phyloP scores from a whole-genome alignment of 805 yeast genomes.

The Candida taoyuanica region DNA sequence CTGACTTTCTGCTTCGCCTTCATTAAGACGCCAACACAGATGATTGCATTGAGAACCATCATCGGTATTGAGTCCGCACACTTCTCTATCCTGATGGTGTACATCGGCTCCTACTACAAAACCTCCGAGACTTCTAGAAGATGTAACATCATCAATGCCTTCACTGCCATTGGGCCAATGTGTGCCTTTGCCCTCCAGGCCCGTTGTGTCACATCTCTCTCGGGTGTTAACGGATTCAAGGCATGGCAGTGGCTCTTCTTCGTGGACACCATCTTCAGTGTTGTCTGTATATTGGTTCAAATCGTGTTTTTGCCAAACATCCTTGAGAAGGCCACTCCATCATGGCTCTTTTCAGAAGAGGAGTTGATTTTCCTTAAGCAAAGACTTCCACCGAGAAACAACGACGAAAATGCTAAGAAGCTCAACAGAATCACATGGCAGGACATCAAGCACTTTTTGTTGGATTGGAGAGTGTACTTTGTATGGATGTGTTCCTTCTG shows the following conservation, averaged over 20 bases:
- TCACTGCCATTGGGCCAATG: slow-evolving; percentile 58
- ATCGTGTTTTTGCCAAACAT: slow-evolving; percentile 26
- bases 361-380: slow-evolving; percentile 7
- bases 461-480: slow-evolving; percentile 13
- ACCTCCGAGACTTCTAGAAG: slow-evolving; percentile 55
- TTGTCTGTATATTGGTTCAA: slow-evolving; percentile 13
- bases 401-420: slow-evolving; percentile 2
- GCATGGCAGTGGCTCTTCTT: slow-evolving; percentile 71
- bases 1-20: slow-evolving; percentile 55
- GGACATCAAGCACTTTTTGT: slow-evolving; percentile 7
- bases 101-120: slow-evolving; percentile 55
- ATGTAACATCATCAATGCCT: slow-evolving; percentile 56
- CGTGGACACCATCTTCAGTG: slow-evolving; percentile 57
- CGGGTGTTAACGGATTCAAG: slow-evolving; percentile 41
- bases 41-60: slow-evolving; percentile 61
- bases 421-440: slow-evolving; percentile 1
- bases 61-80: slow-evolving; percentile 66
- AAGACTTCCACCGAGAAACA: slow-evolving; percentile 14
- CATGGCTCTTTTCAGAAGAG: slow-evolving; percentile 24
- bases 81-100: slow-evolving; percentile 57
- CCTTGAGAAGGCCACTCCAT: slow-evolving; percentile 27
- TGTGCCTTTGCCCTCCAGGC: slow-evolving; percentile 57
- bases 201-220: slow-evolving; percentile 38
- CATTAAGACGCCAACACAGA: slow-evolving; percentile 44
- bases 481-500: slow-evolving; percentile 6